Conservation (phyloP, 495 filamentous ascomycete species). For the Cercophora sp. region DNA sequence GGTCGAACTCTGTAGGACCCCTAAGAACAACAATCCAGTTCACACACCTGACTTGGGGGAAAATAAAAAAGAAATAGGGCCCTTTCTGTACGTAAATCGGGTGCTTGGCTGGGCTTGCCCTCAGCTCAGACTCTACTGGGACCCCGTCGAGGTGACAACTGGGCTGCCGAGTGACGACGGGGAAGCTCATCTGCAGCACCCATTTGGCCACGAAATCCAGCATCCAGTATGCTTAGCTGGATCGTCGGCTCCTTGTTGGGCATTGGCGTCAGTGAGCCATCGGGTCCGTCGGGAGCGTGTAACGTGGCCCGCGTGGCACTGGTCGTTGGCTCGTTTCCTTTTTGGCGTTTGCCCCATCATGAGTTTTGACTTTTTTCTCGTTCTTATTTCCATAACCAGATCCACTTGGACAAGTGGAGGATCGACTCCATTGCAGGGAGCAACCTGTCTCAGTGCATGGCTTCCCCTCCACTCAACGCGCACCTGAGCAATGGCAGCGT, state of each 20-base stretch:
- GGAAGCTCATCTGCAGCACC: too few species aligned
- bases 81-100: too few species aligned
- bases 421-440: neutral
- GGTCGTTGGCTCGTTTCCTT: neutral
- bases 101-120: too few species aligned
- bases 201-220: conserved; percentile 3
- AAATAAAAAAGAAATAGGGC: too few species aligned
- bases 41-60: too few species aligned
- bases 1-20: neutral
- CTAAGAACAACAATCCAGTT: too few species aligned
- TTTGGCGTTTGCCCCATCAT: neutral
- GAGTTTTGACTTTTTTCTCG: neutral
- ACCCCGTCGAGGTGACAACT: too few species aligned
- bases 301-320: conserved; percentile 5
- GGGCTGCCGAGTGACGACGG: too few species aligned
- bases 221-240: neutral
- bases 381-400: neutral
- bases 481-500: too few species aligned
- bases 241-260: conserved; percentile 1
- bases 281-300: conserved; percentile 1
- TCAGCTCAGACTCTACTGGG: too few species aligned
- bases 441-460: neutral
- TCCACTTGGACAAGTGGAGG: neutral
- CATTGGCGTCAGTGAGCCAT: neutral
- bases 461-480: too few species aligned